Evolutionary conservation across 2,329 filamentous ascomycete genomes (phyloP).

Genomic region (Alternaria infectoria): DNA sequence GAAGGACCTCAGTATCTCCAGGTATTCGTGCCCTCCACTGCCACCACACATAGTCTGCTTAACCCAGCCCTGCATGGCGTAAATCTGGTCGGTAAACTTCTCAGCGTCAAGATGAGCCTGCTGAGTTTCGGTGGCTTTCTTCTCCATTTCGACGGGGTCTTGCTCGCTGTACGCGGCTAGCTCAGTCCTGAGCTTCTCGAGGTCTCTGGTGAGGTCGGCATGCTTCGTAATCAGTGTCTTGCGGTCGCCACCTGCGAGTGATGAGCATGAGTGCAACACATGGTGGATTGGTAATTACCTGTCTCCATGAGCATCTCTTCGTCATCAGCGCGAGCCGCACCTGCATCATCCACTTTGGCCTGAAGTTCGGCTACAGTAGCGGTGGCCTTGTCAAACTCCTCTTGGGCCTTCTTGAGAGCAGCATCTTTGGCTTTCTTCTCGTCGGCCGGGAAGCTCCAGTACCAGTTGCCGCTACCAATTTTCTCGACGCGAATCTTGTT

Average conservation of each 20-base stretch:
- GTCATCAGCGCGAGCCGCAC: slow-evolving; percentile 48
- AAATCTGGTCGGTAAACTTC: slow-evolving; percentile 53
- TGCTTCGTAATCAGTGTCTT: slow-evolving; percentile 49
- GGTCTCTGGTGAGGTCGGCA: slow-evolving; percentile 43
- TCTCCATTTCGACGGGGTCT: slow-evolving; percentile 54
- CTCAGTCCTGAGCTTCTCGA: slow-evolving; percentile 49
- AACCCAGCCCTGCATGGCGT: slow-evolving; percentile 55
- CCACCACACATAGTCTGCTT: slow-evolving; percentile 46
- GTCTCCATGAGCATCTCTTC: slow-evolving; percentile 44
- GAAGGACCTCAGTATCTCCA: slow-evolving; percentile 52
- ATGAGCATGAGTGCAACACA: neutral
- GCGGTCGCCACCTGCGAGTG: slow-evolving; percentile 36
- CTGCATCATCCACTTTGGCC: slow-evolving; percentile 48
- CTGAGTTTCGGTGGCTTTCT: slow-evolving; percentile 44
- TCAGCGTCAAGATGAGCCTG: slow-evolving; percentile 42
- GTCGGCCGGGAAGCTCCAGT: slow-evolving; percentile 70
- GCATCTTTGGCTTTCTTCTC: slow-evolving; percentile 57
- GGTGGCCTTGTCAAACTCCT: slow-evolving; percentile 48
- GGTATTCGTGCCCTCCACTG: slow-evolving; percentile 46
- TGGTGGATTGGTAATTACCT: slow-evolving; percentile 22
- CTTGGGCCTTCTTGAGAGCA: slow-evolving; percentile 45
- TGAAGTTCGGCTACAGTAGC: slow-evolving; percentile 47
- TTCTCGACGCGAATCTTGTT: slow-evolving; percentile 69
- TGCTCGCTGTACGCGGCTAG: slow-evolving; percentile 54
- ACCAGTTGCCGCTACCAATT: slow-evolving; percentile 75